phyloP scores from a whole-genome alignment of 75 land plant species.

The Cunninghamia lanceolata region DNA sequence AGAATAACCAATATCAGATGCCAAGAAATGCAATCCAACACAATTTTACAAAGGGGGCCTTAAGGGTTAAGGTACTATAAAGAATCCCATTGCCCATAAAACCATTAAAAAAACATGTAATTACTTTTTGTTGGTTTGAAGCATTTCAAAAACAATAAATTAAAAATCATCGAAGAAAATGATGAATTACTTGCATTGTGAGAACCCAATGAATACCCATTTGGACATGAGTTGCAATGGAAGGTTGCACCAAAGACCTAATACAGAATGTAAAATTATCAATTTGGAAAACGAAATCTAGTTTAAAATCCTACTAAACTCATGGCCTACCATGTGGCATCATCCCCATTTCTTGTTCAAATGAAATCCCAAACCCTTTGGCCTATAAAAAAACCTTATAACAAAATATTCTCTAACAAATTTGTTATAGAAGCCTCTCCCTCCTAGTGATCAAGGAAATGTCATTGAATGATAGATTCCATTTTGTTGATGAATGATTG shows the following conservation, averaged over 20 bases:
- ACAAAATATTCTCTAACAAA: background rate
- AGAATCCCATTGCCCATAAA: too few species aligned
- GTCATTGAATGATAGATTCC: too few species aligned
- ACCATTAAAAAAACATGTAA: too few species aligned
- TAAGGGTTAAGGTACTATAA: too few species aligned
- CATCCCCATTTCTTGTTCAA: constrained; percentile 24
- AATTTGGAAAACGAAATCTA: constrained; percentile 60
- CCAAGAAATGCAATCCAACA: too few species aligned
- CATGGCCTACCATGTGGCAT: constrained; percentile 62
- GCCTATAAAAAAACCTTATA: background rate
- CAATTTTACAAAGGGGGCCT: too few species aligned
- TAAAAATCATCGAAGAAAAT: background rate
- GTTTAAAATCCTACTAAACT: constrained; percentile 30
- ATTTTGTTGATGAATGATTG: too few species aligned
- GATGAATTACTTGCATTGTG: constrained; percentile 57
- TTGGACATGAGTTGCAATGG: constrained; percentile 43
- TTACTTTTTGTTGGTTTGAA: too few species aligned
- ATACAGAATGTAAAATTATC: constrained; percentile 41
- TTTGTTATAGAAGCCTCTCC: background rate
- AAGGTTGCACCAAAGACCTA: too few species aligned
- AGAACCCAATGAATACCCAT: constrained; percentile 49
- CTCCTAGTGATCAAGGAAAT: too few species aligned
- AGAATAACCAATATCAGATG: too few species aligned
- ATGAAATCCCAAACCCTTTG: background rate
- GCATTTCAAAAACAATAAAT: too few species aligned